Base-by-base conservation (phyloP, 352 stramenopile species). In the Globisporangium heterothallicum region DNA sequence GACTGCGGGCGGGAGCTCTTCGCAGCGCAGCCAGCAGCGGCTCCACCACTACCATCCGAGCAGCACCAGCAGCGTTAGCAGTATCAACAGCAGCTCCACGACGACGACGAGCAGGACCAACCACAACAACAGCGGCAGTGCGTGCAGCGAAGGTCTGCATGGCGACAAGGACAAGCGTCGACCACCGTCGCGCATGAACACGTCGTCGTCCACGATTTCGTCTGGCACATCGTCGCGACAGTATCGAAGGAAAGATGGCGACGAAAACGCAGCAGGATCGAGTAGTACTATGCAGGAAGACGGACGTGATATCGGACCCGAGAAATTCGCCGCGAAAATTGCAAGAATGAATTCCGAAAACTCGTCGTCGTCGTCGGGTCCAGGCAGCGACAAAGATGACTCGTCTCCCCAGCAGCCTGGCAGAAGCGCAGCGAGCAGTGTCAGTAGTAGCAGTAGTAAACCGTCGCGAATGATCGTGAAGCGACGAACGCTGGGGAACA, bases 401-500 rank as follows among this genome's bases (percentile, higher is more conserved):
- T 49, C 42, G n/a, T 52, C 61, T 8, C 58, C 57, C 35, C 35
- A 24, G 40, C 58, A 42, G 34, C 25, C 32, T 42, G 48, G 24
- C 24, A 44, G 19, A 53, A 42, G 24, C 42, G 50, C 6, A 21
- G 38, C 24, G 51, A 58, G 29, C 51, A 72, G 13, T 49, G 59
- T 22, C 56, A 53, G 40, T 49, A 63, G 53, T 55, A 70, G 6
- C 34, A 59, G 25, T 29, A 63, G 48, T 2, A 80, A 80, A 30
- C 72, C 70, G 14, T 84, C 72, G 6, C 60, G 72, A 12, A 80
- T 80, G 68, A 72, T 80, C 9, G 70, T 80, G 13, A 80, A 80
- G 56, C 56, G 70, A 25, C 59, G 70, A 18, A 56, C 49, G 18
- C 46, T 56, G 22, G 14, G 60, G 59, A 42, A 73, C 65, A 48